phyloP scores from a whole-genome alignment of 768 basidiomycete genomes.

The Austroboletus eburneus region DNA sequence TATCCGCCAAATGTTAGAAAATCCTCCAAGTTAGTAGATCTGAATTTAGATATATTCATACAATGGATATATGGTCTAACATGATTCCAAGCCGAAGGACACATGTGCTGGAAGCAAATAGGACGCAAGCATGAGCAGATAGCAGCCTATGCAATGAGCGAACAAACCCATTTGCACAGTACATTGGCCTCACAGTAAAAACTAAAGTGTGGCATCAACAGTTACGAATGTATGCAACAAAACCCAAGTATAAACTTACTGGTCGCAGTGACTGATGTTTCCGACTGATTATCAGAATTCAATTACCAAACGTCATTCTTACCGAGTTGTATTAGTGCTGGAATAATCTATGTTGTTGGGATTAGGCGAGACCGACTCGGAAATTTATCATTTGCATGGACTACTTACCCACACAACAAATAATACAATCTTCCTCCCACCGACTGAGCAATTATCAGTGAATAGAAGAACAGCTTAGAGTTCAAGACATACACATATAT shows the following conservation, averaged over 20 bases:
- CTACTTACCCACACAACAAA: constrained; percentile 13
- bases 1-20: neutral
- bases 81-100: neutral
- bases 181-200: neutral
- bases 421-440: neutral
- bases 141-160: neutral
- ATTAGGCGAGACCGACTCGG: neutral
- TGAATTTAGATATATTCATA: neutral
- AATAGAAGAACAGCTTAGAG: neutral
- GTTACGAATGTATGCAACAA: neutral
- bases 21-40: neutral
- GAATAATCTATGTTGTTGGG: neutral
- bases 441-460: constrained; percentile 2
- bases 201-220: constrained; percentile 3
- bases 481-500: neutral
- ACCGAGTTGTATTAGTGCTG: constrained; percentile 11
- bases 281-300: neutral
- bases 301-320: neutral
- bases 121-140: neutral
- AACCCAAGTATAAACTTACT: constrained; percentile 1
- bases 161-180: constrained; percentile 3
- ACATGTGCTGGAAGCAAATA: neutral
- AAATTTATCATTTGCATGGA: neutral
- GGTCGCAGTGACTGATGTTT: neutral
- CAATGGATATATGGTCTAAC: neutral